Conservation (phyloP, 257 asterid species). For the Jasminum sambac region DNA sequence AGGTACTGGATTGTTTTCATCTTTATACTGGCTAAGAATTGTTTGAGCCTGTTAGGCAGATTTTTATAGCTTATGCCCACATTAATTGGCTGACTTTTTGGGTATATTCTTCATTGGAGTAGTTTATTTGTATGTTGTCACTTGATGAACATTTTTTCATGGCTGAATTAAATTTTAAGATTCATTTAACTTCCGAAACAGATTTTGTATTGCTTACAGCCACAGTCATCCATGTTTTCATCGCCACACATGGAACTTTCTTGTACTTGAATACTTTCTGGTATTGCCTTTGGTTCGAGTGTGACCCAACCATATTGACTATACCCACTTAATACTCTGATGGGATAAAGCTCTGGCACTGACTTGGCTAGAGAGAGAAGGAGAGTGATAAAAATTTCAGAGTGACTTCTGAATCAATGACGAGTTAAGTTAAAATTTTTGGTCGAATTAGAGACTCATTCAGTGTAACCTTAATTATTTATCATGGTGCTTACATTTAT, state of each 20-base stretch:
- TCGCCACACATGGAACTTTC: neutral
- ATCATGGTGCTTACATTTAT: neutral
- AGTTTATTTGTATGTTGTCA: neutral
- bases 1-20: conserved; percentile 5
- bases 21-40: conserved; percentile 20
- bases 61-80: neutral
- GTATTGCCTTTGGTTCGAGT: neutral
- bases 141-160: neutral
- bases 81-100: neutral
- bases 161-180: neutral
- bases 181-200: too few species aligned
- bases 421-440: neutral
- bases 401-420: neutral
- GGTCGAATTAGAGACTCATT: neutral
- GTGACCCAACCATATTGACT: neutral
- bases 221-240: too few species aligned
- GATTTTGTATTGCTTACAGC: too few species aligned
- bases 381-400: neutral
- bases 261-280: neutral
- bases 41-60: neutral
- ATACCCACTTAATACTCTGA: neutral
- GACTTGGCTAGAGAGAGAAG: neutral
- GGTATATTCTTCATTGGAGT: neutral
- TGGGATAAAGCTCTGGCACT: neutral
- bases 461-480: neutral